Conservation (phyloP, 768 basidiomycete species). For the Scleroderma citrinum region DNA sequence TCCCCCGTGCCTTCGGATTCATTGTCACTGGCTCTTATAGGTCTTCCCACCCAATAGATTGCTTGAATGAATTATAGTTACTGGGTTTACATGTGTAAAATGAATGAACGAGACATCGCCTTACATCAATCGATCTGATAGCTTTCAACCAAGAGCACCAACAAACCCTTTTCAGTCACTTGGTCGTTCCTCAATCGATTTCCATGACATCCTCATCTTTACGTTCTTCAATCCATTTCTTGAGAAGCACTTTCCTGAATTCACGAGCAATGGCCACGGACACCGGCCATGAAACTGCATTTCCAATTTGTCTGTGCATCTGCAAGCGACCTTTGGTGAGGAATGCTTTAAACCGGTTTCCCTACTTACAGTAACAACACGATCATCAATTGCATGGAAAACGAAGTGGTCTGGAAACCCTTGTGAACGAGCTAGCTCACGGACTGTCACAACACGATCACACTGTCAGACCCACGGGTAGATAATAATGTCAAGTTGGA, state of each 20-base stretch:
- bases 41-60: no score
- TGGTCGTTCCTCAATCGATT: slow-evolving; percentile 22
- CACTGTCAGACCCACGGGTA: slow-evolving; percentile 36
- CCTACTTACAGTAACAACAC: slow-evolving; percentile 53
- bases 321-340: slow-evolving; percentile 21
- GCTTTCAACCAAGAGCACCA: no score
- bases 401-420: slow-evolving; percentile 74
- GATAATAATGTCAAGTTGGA: not conserved
- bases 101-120: no score
- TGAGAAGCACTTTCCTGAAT: slow-evolving; percentile 45
- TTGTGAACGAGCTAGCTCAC: slow-evolving; percentile 75
- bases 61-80: no score
- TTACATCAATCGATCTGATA: no score
- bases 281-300: slow-evolving; percentile 69
- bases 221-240: slow-evolving; percentile 39
- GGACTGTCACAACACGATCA: slow-evolving; percentile 63
- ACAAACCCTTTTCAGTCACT: no score
- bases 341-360: not conserved
- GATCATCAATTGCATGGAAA: slow-evolving; percentile 48
- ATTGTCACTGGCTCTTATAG: no score
- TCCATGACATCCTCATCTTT: slow-evolving; percentile 33
- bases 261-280: slow-evolving; percentile 60
- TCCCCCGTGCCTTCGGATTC: no score
- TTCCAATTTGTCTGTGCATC: slow-evolving; percentile 81
- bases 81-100: no score